phyloP scores from a whole-genome alignment of 495 filamentous ascomycete genomes.

The Xylaria scruposa region DNA sequence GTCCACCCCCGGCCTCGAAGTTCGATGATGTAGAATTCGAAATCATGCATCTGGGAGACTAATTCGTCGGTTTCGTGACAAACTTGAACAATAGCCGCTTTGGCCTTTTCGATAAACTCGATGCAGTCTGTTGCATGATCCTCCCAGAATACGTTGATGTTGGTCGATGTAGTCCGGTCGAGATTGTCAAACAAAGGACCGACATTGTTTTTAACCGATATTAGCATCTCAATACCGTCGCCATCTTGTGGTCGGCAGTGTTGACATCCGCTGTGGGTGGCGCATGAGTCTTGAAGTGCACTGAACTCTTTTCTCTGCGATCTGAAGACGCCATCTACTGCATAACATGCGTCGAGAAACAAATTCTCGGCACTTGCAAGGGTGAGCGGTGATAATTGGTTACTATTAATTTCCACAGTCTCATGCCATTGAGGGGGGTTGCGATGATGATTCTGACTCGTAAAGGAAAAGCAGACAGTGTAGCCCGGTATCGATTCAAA shows the following conservation, averaged over 20 bases:
- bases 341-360: conserved; percentile 46
- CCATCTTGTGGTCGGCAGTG: conserved; percentile 44
- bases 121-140: conserved; percentile 43
- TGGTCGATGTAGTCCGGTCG: conserved; percentile 45
- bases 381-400: conserved; percentile 49
- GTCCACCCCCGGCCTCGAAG: conserved; percentile 50
- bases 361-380: conserved; percentile 47
- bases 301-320: conserved; percentile 44
- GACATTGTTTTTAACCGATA: conserved; percentile 51
- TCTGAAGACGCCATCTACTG: conserved; percentile 45
- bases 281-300: conserved; percentile 35
- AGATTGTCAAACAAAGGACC: conserved; percentile 46
- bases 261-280: conserved; percentile 31
- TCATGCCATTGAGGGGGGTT: conserved; percentile 38
- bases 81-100: conserved; percentile 36
- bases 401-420: conserved; percentile 45
- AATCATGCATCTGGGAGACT: conserved; percentile 46
- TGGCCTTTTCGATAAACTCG: conserved; percentile 43
- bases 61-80: conserved; percentile 43
- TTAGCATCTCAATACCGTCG: conserved; percentile 45
- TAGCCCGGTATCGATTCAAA: conserved; percentile 55
- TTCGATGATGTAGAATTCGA: conserved; percentile 51
- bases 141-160: conserved; percentile 48
- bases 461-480: conserved; percentile 48
- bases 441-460: conserved; percentile 46